Evolutionary conservation across 192 early-diverging fungal genomes (phyloP), one percentile per base, ranked within the genome.

Genomic region (Backusella tarrabulga): DNA sequence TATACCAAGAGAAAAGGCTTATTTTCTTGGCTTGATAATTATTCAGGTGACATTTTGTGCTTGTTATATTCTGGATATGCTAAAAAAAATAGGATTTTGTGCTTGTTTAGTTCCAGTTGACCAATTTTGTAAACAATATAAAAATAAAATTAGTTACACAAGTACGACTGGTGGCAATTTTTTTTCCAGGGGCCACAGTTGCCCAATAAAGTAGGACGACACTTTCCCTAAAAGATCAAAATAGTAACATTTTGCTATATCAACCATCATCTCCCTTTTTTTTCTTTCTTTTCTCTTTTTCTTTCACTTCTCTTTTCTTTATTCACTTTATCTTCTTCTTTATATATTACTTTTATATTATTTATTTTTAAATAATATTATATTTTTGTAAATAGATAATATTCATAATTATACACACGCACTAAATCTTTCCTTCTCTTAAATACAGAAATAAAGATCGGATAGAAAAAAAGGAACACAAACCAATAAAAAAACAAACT

Each of bases 141-240:
- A 68, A 75, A 42, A 75, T 44, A 75, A 68, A 71, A 76, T 71
- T 29, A 52, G 76, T 77, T 77, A 77, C 76, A 77, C 76, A 56
- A 46, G 40, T n/a, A 63, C 73, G 26, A 63, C 50, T 69, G 76
- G 76, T 77, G 76, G 76, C 76, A 77, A 77, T 60, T 63, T 63
- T 63, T 54, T 74, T 56, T 74, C 29, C 50, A 74, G 40, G 36
- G 71, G 36, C 23, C 23, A 72, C 23, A 44, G 72, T 44, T 73
- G 44, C 38, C 44, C 41, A 44, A 73, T 32, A 34, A 73, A 73
- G 54, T 56, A 56, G 73, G 67, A 68, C 73, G 72, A 60, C 72
- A 35, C 26, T 35, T n/a, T 63, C 26, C 56, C 56, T 63, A 63
- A 68, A 71, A 19, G 66, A 70, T 77, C 67, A 40, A 69, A 76